Base-by-base conservation (phyloP, 495 filamentous ascomycete species). In the Talaromyces stipitatus region DNA sequence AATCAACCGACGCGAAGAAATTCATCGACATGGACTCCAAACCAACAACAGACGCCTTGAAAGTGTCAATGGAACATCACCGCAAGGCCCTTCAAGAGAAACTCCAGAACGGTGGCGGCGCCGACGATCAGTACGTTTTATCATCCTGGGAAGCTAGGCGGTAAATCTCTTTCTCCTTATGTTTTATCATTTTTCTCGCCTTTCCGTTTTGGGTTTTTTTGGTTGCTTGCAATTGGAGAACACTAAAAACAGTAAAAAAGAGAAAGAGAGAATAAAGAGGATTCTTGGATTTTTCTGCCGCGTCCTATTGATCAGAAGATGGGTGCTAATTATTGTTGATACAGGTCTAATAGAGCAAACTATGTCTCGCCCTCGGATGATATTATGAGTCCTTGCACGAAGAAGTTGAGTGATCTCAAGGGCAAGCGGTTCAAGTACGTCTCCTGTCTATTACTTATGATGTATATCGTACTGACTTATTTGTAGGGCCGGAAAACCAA, bases 281-380 rank as follows among this genome's bases (percentile, higher is more conserved):
- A 51, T 47, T 47, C n/a, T n/a, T 32, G 27, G 36, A 41, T 29
- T 46, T 58, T 38, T 8, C 58, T 18, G 32, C 16, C 26, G n/a
- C 38, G 10, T 6, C n/a, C 24, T 14, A 46, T 33, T 10, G 18
- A 22, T 4, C 12, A 27, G 11, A 9, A 46, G 11, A 22, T 24
- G 43, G 18, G 23, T 51, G 20, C 22, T 14, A 11, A 51, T 24
- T 4, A 1, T 26, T n/a, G 10, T 32, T 30, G 24, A 23, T 51
- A 9, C 4, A 51, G 48, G 30, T 51, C 48, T 4, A 36, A 16
- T 53, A 20, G 48, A 27, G 9, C 83, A 64, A 73, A 80, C 57
- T 97, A 95, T 73, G 76, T 96, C 66, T 94, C 89, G n/a, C 92
- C 92, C 0, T 94, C 89, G 10, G 92, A 97, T 66, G 87, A 83